Evolutionary conservation across 1,284 basidiomycete species (phyloP).

Genomic region (Melampsora americana): DNA sequence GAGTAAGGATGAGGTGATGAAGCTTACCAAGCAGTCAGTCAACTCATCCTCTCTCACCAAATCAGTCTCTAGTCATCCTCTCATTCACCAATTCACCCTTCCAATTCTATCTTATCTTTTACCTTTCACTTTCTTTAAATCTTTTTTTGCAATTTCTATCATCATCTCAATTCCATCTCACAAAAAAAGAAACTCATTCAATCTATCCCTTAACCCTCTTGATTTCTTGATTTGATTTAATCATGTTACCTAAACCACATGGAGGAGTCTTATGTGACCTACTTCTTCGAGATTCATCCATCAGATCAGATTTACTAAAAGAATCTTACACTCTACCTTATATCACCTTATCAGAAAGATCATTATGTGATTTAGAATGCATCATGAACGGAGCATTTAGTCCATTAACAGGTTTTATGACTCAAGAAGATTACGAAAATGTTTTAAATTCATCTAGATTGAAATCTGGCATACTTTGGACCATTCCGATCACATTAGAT

Average conservation of each 20-base stretch:
- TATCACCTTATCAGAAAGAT: slow-evolving; percentile 85
- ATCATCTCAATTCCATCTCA: too few species aligned
- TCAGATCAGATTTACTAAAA: slow-evolving; percentile 67
- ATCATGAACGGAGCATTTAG: slow-evolving; percentile 97
- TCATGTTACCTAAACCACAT: slow-evolving; percentile 66
- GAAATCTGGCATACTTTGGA: slow-evolving; percentile 79
- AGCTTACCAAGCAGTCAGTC: too few species aligned
- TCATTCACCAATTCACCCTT: too few species aligned
- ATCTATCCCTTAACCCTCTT: too few species aligned
- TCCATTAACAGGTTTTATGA: slow-evolving; percentile 97
- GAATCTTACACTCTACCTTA: slow-evolving; percentile 72
- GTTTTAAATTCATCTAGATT: slow-evolving; percentile 59
- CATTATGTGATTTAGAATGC: slow-evolving; percentile 94
- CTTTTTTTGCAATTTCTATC: too few species aligned
- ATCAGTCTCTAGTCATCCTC: too few species aligned
- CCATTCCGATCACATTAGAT: slow-evolving; percentile 94
- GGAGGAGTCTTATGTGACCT: slow-evolving; percentile 81
- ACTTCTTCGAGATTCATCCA: slow-evolving; percentile 71
- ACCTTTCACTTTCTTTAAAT: too few species aligned
- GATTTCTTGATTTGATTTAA: too few species aligned
- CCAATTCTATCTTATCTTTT: too few species aligned
- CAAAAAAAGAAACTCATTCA: too few species aligned
- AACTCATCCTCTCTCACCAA: too few species aligned
- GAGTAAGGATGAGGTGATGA: too few species aligned
- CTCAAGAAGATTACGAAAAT: slow-evolving; percentile 84